Conservation (phyloP, 106 monocot species). For the Acorus gramineus region DNA sequence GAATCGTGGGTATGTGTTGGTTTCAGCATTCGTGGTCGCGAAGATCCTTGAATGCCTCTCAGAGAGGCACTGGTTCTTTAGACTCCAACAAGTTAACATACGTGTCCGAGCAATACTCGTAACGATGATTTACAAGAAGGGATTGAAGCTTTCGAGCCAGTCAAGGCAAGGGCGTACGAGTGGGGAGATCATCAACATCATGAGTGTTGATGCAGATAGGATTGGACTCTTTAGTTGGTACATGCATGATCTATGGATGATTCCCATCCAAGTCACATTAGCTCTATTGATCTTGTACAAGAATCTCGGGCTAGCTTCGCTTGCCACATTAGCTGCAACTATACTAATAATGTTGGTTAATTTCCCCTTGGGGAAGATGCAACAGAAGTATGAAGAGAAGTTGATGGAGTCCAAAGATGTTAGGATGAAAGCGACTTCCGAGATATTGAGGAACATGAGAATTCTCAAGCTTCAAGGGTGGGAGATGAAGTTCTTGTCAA, state of each 20-base stretch:
- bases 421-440: constrained; percentile 84
- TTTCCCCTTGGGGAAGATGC: constrained; percentile 53
- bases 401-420: constrained; percentile 81
- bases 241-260: constrained; percentile 75
- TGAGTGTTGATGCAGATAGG: constrained; percentile 76
- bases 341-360: constrained; percentile 55
- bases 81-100: constrained; percentile 50
- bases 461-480: constrained; percentile 93
- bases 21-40: constrained; percentile 48
- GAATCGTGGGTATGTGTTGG: constrained; percentile 53
- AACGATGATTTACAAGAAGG: constrained; percentile 67
- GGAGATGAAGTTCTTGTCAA: constrained; percentile 94
- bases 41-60: constrained; percentile 76
- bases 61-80: constrained; percentile 70
- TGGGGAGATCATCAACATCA: constrained; percentile 85
- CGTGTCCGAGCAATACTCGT: constrained; percentile 51
- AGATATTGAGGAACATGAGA: constrained; percentile 83
- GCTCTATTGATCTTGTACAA: constrained; percentile 59
- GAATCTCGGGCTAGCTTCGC: constrained; percentile 60
- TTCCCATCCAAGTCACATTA: constrained; percentile 62
- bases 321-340: constrained; percentile 66
- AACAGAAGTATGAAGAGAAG: constrained; percentile 64
- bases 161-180: constrained; percentile 58
- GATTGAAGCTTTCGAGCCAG: constrained; percentile 47
- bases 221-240: constrained; percentile 70